Evolutionary conservation across 2,329 filamentous ascomycete genomes (phyloP), one percentile per base, ranked within the genome.

Genomic region (Fusarium siculi): DNA sequence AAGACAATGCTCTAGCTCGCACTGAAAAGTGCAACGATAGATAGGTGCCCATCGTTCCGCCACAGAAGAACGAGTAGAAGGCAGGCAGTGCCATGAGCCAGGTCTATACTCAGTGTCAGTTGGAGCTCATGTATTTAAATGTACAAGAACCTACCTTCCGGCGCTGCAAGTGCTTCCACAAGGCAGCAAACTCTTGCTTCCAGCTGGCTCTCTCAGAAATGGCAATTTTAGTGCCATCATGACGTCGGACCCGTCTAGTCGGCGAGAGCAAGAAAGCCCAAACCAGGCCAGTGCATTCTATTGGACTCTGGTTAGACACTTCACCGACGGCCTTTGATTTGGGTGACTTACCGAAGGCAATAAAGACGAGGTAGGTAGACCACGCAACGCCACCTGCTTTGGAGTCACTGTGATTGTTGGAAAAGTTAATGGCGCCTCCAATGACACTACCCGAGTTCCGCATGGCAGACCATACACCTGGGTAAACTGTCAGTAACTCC

Each of bases 21-120:
- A 63, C 53, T 5, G 60, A 63, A 4, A 59, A 63, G 30, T 63
- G 60, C 9, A 63, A 18, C 0, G 36, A 39, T 1, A 63, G 12
- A n/a, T 63, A 63, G 5, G 60, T 63, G 7, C 53, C 53, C 60
- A 63, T 47, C 4, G 34, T 63, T n/a, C 60, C 60, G 7, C 60
- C 60, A 6, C 37, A 63, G 15, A 63, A 63, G 34, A 63, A 59
- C 0, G 60, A 63, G 34, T 63, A 63, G 16, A 63, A 63, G 5
- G 60, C 60, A 4, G 60, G 60, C 9, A 63, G 15, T 2, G 37
- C 46, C 42, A 49, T 46, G 0, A 63, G 34, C 60, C 53, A 63
- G 5, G 60, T 59, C 60, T n/a, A n/a, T n/a, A n/a, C n/a, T n/a
- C n/a, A n/a, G n/a, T n/a, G n/a, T n/a, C n/a, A n/a, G n/a, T n/a